Base-by-base conservation (phyloP, 179 eudicot species). In the Gypsophila paniculata region DNA sequence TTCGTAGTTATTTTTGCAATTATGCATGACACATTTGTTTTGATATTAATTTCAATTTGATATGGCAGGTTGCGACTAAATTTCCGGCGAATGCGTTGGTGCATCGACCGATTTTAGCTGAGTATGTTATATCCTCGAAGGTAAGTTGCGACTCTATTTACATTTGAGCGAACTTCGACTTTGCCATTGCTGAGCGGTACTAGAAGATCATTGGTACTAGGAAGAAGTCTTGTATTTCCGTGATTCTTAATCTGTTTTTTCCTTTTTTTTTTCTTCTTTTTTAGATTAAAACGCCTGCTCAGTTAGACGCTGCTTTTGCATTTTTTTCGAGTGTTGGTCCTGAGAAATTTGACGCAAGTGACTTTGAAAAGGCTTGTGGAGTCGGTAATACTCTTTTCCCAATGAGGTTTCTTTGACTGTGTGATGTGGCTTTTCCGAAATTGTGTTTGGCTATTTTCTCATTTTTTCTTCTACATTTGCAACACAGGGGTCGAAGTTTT, bases 311-410 rank as follows among this genome's bases (percentile, higher is more conserved):
- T 75, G 95, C 95, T 18, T 81, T 87, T 25, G 53, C 78, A 14
- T 77, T 86, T 78, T 94, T 86, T 42, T 49, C 85, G 13, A 75
- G 76, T 48, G 72, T 77, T 48, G 88, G 88, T 62, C 82, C 97
- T 3, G 90, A 85, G 49, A 71, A 79, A 58, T 85, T 88, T 73
- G 81, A 79, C 55, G 14, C 75, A 71, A 75, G 77, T 61, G 96
- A 86, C 42, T 94, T 94, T 32, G 97, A 94, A 75, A 85, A 82
- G 68, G 87, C 90, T 51, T 94, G 99, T 74, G 97, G 99, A 71
- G 97, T 91, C 83, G 96, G 99, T 94, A 89, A 79, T 13, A 36
- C 32, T 58, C 44, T 4, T 49, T 26, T 25, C 57, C 18, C 39
- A 0, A 23, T 17, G 21, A 48, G 18, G 32, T 21, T 46, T 65